Base-by-base conservation (phyloP, 2,329 filamentous ascomycete genomes). In the Diaporthe ampelina region DNA sequence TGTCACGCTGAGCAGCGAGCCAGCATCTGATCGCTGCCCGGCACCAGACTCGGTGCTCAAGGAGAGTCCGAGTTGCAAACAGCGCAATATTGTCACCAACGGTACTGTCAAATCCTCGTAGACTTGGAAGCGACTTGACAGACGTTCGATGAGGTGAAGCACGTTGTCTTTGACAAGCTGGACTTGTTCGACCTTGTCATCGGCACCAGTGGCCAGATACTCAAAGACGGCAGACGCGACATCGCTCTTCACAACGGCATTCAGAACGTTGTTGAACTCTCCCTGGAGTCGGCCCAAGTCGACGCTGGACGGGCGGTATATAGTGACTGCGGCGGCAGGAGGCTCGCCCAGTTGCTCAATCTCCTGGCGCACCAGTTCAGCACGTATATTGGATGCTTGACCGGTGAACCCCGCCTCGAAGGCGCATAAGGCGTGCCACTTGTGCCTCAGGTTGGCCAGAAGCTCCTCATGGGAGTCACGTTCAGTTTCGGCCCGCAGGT, bases 81-180 rank as follows among this genome's bases (percentile, higher is more conserved):
- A 94, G 74, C 93, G 91, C 57, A 98, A 86, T 76, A 98, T 93
- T 70, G 93, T 94, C 58, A 95, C 88, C 15, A 95, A 89, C 5
- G 95, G 95, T 58, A 90, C 87, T 0, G 93, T 94, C 78, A 98
- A 90, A 80, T 99, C 97, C 75, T 95, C 94, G 79, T 98, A 98
- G 19, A 91, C 91, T 52, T 91, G 89, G 80, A 95, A 97, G 48
- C 91, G 88, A 40, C 90, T 86, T 1, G 88, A 88, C 10, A 99
- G 88, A 58, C 95, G 90, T 71, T 88, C 86, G 67, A 94, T 90
- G 52, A 98, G 90, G 76, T 94, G 91, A 9, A 86, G 84, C n/a
- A 97, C 85, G 72, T 89, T 91, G 75, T 87, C 85, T 71, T 85
- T 86, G 21, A 91, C 82, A 2, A 91, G 84, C 37, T 86, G 81